phyloP scores from a whole-genome alignment of 306 rosid species.

The Trifolium repens region DNA sequence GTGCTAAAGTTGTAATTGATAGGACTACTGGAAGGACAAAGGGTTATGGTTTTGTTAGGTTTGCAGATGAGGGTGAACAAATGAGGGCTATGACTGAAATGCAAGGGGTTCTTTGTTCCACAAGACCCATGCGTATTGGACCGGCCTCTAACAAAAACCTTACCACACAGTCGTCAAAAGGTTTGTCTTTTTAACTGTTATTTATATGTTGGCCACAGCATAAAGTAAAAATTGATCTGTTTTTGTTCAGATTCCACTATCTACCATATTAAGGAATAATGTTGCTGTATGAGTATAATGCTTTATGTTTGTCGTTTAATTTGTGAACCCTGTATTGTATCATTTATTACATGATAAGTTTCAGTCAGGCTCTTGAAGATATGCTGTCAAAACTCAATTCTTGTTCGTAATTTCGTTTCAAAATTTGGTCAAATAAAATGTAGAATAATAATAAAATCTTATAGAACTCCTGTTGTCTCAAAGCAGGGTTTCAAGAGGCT shows the following conservation, averaged over 20 bases:
- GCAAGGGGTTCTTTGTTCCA: conserved; percentile 91
- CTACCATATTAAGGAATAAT: background rate
- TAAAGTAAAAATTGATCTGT: background rate
- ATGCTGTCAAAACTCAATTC: conserved; percentile 60
- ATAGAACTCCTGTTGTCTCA: conserved; percentile 87
- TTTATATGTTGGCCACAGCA: conserved; percentile 1
- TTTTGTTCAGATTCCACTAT: background rate
- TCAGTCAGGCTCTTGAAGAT: conserved; percentile 61
- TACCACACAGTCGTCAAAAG: conserved; percentile 75
- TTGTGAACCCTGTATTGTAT: conserved; percentile 18
- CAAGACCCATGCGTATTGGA: conserved; percentile 96
- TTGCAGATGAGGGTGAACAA: conserved; percentile 88
- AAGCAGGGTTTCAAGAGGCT: conserved; percentile 98
- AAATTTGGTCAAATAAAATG: conserved; percentile 60
- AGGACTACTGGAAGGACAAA: conserved; percentile 91
- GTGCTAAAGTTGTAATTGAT: conserved; percentile 95
- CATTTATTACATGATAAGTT: conserved; percentile 39
- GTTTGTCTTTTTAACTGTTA: conserved; percentile 48
- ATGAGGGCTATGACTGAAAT: conserved; percentile 88
- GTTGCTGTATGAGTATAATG: conserved; percentile 12
- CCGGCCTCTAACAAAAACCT: conserved; percentile 94
- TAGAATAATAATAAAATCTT: conserved; percentile 60
- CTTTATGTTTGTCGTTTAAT: conserved; percentile 17
- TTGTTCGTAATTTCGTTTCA: conserved; percentile 66
- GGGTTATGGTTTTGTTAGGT: conserved; percentile 96